These are phyloP conservation scores for Chalaropsis ovoidea DNA, from an alignment of 2,329 filamentous ascomycete genomes.

Conservation along the genomic window DNA sequence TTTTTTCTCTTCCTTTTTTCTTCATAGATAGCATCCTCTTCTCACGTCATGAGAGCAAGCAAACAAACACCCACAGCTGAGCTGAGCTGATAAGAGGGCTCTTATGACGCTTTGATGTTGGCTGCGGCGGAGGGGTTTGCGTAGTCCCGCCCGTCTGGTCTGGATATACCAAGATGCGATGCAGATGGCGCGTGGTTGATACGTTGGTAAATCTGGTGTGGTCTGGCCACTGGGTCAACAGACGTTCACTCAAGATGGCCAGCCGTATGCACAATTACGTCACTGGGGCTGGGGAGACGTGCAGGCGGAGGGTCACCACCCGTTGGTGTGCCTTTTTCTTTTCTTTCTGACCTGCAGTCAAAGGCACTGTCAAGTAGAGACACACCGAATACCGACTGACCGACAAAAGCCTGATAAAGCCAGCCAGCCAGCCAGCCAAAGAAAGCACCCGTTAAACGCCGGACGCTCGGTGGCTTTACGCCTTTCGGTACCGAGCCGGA, in stretches of 20 bases:
- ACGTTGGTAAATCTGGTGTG: too few species aligned
- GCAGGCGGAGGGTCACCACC: too few species aligned
- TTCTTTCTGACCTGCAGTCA: too few species aligned
- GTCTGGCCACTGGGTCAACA: neutral
- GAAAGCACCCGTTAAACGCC: neutral
- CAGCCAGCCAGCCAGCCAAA: neutral
- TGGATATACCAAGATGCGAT: neutral
- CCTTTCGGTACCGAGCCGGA: neutral
- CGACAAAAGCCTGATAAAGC: too few species aligned
- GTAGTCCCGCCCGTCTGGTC: neutral
- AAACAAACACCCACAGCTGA: too few species aligned
- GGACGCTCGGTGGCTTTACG: neutral
- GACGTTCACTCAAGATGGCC: too few species aligned
- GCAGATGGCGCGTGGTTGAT: neutral
- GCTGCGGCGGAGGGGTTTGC: neutral
- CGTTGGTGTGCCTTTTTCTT: too few species aligned
- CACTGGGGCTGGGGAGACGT: too few species aligned
- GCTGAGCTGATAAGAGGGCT: neutral
- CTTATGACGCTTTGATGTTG: neutral
- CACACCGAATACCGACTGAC: too few species aligned
- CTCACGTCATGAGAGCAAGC: neutral
- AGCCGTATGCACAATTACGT: slow-evolving; percentile 4
- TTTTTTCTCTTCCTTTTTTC: too few species aligned
- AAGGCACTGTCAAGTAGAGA: too few species aligned
- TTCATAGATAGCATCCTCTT: too few species aligned